These are phyloP conservation scores for Cerioporus squamosus DNA, from an alignment of 1,284 basidiomycete species.

Conservation along the genomic window DNA sequence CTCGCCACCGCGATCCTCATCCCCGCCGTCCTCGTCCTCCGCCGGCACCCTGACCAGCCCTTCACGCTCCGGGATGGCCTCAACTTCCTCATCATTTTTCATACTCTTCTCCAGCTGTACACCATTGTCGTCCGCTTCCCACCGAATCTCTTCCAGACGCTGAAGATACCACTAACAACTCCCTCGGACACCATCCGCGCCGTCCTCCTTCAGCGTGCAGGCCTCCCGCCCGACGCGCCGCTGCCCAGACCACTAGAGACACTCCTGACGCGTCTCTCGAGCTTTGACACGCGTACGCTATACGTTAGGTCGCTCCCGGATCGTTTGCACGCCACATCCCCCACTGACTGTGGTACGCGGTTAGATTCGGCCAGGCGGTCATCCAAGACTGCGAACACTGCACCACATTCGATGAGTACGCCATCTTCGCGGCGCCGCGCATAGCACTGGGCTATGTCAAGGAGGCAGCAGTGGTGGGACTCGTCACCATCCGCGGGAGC, in stretches of 20 bases:
- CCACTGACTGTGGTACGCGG: background rate
- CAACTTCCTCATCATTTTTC: constrained; percentile 50
- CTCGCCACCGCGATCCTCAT: constrained; percentile 27
- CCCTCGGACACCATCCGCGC: constrained; percentile 56
- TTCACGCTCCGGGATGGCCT: constrained; percentile 24
- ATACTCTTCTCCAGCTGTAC: constrained; percentile 59
- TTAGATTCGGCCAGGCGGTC: constrained; percentile 68
- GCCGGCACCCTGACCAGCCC: constrained; percentile 13
- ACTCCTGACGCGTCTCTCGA: constrained; percentile 58
- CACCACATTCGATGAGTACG: constrained; percentile 58
- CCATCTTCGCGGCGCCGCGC: constrained; percentile 57
- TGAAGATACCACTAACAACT: constrained; percentile 58
- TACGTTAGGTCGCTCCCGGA: constrained; percentile 57
- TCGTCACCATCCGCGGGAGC: constrained; percentile 45
- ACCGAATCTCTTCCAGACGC: constrained; percentile 61
- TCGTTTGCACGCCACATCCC: background rate
- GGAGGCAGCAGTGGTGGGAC: constrained; percentile 57
- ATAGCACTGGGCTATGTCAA: constrained; percentile 62
- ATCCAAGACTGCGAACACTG: constrained; percentile 68
- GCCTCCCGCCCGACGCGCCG: constrained; percentile 30
- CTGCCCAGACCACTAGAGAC: constrained; percentile 53
- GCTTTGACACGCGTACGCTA: constrained; percentile 58
- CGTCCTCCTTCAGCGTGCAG: constrained; percentile 44
- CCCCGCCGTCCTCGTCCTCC: constrained; percentile 24
- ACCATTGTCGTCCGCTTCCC: constrained; percentile 54